Base-by-base conservation (phyloP, 257 asterid genomes). In the Penstemon eatonii region DNA sequence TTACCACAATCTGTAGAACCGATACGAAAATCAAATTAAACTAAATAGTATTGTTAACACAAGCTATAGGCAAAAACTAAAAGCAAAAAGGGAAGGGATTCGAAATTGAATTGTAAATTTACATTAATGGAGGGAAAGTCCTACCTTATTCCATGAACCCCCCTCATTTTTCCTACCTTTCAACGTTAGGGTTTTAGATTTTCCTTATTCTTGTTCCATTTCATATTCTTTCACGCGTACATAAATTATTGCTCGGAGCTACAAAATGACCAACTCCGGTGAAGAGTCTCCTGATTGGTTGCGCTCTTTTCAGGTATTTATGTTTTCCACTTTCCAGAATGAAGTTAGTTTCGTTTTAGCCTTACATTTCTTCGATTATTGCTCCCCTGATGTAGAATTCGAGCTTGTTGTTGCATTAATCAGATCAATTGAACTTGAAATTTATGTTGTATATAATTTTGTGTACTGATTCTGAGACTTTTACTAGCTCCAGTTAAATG, bases 231-330 rank as follows among this genome's bases (percentile, higher is more conserved):
- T 25, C 33, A 25, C 33, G 33, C 33, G 33, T 25, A 25, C 33
- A 25, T 25, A 25, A 25, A 2, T 25, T 25, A 25, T 25, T 25
- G 33, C 33, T 0, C 33, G 33, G 33, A 49, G 54, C 54, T 8
- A 49, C 12, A 8, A 70, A 74, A 83, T 85, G 86, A 61, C 74
- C 65, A 72, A 70, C 59, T 88, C 94, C 15, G 81, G 96, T 75
- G 98, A 89, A 83, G 86, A 87, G 9, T 91, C 98, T 69, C 98
- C 95, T 36, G 96, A 91, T 59, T 91, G 98, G 96, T 71, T 89
- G 75, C 95, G 94, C 49, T 76, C 89, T 78, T 89, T 87, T 63
- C 89, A 87, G 94, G 98, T 89, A 54, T 37, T 9, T 65, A 36
- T 18, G 3, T 9, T 44, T 65, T 60, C 50, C 33, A 25, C 33